phyloP scores from a whole-genome alignment of 176 grass and related monocot genomes.

The Lolium multiflorum region DNA sequence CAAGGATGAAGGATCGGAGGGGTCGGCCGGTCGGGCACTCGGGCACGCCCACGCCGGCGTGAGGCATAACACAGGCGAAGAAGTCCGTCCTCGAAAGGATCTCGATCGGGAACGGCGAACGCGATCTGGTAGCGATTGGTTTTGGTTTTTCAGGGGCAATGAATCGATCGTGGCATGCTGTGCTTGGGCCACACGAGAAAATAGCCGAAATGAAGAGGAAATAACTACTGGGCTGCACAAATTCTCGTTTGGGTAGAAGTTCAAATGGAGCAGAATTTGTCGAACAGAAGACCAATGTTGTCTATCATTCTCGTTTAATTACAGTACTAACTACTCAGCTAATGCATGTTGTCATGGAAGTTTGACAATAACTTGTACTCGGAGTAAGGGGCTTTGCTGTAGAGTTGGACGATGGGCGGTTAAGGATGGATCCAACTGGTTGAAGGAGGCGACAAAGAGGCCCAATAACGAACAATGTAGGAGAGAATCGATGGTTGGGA shows the following conservation, averaged over 20 bases:
- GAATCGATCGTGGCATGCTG: too few relatives aligned
- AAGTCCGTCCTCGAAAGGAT: too few relatives aligned
- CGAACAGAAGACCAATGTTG: neutral
- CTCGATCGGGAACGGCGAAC: too few relatives aligned
- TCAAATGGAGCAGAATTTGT: neutral
- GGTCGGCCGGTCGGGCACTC: too few relatives aligned
- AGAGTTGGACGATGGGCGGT: neutral
- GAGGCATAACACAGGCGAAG: too few relatives aligned
- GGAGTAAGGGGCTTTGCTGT: neutral
- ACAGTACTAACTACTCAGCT: neutral
- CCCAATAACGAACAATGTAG: neutral
- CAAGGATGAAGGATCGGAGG: too few relatives aligned
- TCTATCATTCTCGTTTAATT: neutral
- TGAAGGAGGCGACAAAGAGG: neutral
- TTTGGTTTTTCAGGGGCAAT: too few relatives aligned
- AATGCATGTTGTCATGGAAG: neutral
- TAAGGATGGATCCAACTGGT: neutral
- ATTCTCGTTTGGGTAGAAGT: neutral
- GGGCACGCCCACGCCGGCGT: too few relatives aligned
- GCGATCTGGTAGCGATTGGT: too few relatives aligned
- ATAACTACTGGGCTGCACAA: too few relatives aligned
- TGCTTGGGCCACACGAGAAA: too few relatives aligned
- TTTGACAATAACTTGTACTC: neutral
- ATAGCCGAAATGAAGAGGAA: too few relatives aligned
- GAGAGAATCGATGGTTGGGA: neutral